Base-by-base conservation (phyloP, 1,284 basidiomycete species). In the Cutaneotrichosporon sp. region DNA sequence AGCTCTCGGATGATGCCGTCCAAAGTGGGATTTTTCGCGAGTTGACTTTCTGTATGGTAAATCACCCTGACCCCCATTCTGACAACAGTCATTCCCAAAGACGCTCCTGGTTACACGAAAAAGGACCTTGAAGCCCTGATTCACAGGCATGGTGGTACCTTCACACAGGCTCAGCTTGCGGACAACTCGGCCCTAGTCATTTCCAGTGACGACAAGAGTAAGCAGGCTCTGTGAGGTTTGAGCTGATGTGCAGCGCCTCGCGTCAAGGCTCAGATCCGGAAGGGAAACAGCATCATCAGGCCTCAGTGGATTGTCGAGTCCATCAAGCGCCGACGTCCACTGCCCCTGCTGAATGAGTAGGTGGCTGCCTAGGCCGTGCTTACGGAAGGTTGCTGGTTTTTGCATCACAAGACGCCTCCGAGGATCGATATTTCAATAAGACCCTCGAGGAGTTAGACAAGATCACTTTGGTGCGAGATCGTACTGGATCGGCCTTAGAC, bases 231-330 rank as follows among this genome's bases (percentile, higher is more conserved):
- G n/a, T n/a, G n/a, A 31, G 8, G 16, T 10, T 14, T 25, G 5
- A 19, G 8, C 49, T 54, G 37, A 52, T 20, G 33, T 6, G 14
- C 48, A 75, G 71, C 63, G 29, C 67, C 75, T 16, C 55, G 65
- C 46, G 69, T 65, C 25, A 71, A 68, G 80, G 65, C 78, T 81
- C 63, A 84, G 82, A 70, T 67, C 29, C 62, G 66, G 35, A 70
- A 72, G 32, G 70, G 68, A 1, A 60, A 85, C 57, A 86, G 89
- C 64, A 80, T 93, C 45, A 76, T 94, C 51, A 83, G 80, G 49
- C 88, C 91, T 0, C 75, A 80, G 27, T 96, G 90, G 90, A 78
- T 96, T 45, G 68, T 79, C 39, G 87, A 90, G 63, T 90, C 84
- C n/a, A 79, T 92, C 38, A 76, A 79, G 4, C 75, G 78, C 26